Conservation (phyloP, 441 rosid species). For the Flueggea neowawraea region DNA sequence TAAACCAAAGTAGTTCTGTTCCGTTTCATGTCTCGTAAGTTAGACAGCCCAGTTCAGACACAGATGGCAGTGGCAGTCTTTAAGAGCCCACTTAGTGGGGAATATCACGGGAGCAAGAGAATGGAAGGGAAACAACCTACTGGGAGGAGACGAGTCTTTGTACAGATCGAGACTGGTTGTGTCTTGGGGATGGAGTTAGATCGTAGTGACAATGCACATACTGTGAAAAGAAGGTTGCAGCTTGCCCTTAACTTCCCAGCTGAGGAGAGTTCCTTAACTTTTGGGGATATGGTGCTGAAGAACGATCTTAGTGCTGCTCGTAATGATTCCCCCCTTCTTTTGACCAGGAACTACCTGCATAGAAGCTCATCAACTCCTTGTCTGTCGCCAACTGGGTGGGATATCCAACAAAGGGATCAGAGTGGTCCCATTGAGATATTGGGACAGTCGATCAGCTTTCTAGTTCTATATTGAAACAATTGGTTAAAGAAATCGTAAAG, state of each 20-base stretch:
- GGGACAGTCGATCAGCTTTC: constrained; percentile 30
- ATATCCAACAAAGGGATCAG: constrained; percentile 37
- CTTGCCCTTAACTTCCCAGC: constrained; percentile 39
- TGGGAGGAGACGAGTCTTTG: constrained; percentile 50
- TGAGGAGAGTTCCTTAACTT: constrained; percentile 42
- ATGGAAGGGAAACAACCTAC: constrained; percentile 60
- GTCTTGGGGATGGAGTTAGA: constrained; percentile 55
- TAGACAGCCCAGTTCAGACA: constrained; percentile 84
- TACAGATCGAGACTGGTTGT: constrained; percentile 52
- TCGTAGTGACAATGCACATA: constrained; percentile 46
- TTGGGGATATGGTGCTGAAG: constrained; percentile 46
- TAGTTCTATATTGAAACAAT: constrained; percentile 18
- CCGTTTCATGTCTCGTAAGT: constrained; percentile 64
- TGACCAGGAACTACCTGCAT: constrained; percentile 38
- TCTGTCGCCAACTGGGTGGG: constrained; percentile 43
- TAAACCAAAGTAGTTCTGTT: constrained; percentile 16
- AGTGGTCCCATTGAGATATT: constrained; percentile 43
- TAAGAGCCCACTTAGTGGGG: constrained; percentile 66
- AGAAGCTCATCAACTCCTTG: constrained; percentile 56
- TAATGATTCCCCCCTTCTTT: constrained; percentile 45
- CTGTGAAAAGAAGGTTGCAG: constrained; percentile 54
- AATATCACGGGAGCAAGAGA: constrained; percentile 38
- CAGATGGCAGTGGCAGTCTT: constrained; percentile 75
- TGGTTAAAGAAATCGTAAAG: constrained; percentile 35
- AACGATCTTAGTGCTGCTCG: constrained; percentile 52